Evolutionary conservation across 169 alveolate genomes (phyloP), one percentile per base, ranked within the genome.

Genomic region (Plasmodium malariae): DNA sequence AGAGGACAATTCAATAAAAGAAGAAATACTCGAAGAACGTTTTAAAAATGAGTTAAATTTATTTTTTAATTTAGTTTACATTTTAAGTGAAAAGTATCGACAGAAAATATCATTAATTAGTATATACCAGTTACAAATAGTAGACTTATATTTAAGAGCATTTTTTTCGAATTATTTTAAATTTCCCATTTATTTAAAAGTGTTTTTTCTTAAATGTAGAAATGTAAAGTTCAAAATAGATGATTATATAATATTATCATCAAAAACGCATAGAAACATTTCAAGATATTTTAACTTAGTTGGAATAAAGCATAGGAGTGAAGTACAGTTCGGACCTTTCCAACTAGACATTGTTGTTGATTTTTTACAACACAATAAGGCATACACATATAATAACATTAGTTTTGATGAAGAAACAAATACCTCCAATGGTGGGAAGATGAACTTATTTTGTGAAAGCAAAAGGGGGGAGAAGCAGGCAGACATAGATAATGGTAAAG

Each of bases 331-430:
- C 26, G 91, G 91, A 3, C 91, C 91, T 19, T 83, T 67, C 48
- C 91, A 83, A 5, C 36, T 83, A n/a, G 91, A 83, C 30, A 83
- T 83, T 17, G 91, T 83, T 17, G 83, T 83, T 4, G 91, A 83
- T 59, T 83, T 83, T 57, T 28, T 83, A 34, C 65, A 68, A 57
- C 30, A 34, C 6, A 32, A 5, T 6, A 49, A 11, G 1, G 28
- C 9, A 54, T 26, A 48, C 43, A 45, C 12, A 19, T 45, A 40
- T 69, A 43, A 43, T 32, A 4, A 14, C 11, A 43, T 14, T 69
- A 14, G 26, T 0, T 4, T 12, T 12, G 11, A 72, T 2, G 12
- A 43, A 12, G 26, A n/a, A 14, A 55, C 11, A 7, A 28, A 54
- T n/a, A 24, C 4, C n/a, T 1, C 1, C 12, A 14, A 32, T 34